A percentile compares a stretch with the other conserved stretches of the same genome.
These are phyloP conservation scores for Dictyostelium intermedium DNA, from an alignment of 78 protist species.

Conservation along the genomic window DNA sequence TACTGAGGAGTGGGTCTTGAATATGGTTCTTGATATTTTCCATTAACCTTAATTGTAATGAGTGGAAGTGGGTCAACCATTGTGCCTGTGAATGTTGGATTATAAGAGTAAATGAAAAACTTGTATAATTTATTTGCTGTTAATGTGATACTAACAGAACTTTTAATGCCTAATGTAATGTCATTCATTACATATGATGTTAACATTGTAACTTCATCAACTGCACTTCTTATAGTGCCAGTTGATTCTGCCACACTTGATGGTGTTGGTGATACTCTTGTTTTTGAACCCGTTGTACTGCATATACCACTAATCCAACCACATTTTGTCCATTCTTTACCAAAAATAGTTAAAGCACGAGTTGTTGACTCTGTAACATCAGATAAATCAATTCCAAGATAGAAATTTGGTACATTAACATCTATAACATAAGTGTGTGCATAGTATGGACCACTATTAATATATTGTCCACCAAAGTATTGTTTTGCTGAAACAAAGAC, in stretches of 20 bases:
- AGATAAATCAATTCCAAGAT: conserved; percentile 7
- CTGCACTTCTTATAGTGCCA: background rate
- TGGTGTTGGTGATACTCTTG: background rate
- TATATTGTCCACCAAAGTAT: background rate
- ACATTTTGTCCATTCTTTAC: conserved; percentile 2
- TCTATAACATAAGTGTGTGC: background rate
- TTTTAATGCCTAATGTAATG: background rate
- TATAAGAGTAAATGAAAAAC: background rate
- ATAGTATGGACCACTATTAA: background rate
- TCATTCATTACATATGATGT: background rate
- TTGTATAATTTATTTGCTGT: background rate
- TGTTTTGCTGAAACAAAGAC: background rate
- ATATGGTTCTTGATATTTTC: background rate
- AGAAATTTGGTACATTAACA: background rate
- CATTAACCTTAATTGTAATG: background rate
- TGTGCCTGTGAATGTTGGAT: background rate
- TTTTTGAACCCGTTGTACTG: background rate
- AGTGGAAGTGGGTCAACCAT: background rate
- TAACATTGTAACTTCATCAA: background rate
- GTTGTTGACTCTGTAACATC: background rate
- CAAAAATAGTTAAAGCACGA: background rate
- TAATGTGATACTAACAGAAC: background rate
- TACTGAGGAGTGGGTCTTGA: background rate
- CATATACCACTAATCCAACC: background rate
- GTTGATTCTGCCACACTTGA: background rate